Base-by-base conservation (phyloP, 2,329 filamentous ascomycete species). In the Epichloe glyceriae region DNA sequence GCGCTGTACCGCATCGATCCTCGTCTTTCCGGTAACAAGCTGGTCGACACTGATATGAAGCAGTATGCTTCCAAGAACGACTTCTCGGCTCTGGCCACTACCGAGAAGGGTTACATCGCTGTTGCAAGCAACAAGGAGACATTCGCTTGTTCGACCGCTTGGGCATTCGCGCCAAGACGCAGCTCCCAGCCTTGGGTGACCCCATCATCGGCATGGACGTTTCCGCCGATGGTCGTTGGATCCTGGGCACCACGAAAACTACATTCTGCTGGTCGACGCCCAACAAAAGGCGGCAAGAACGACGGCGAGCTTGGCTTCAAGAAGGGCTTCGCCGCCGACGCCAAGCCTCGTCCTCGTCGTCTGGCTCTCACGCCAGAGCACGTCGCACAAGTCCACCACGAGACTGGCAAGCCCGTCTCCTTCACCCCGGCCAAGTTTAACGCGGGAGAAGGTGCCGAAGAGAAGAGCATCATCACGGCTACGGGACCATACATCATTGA, bases 291-390 rank as follows among this genome's bases (percentile, higher is more conserved):
- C 1, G 93, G 93, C 65, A 97, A 96, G 75, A 95, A 97, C 57
- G 88, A 93, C 63, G 93, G 93, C 63, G 95, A 95, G 69, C 83
- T 98, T n/a, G 93, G 93, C 2, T 98, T 98, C 63, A 90, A 98
- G 69, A 90, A 86, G 65, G 75, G 88, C 0, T 98, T 98, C 61
- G 83, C 86, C 3, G 94, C 95, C 57, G 90, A 96, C 64, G 79
- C 83, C 19, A 98, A 98, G 68, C 93, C 93, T 2, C 88, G 95
- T 61, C 93, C 93, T 37, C 85, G 88, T 50, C 88, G 93, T 58
- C 80, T 98, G 11, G 88, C 85, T 12, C 77, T 98, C 38, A 90
- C 86, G 6, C 93, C 93, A 0, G 83, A 87, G 53, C 93, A 98
- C 65, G 88, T 97, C 30, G 93, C 93, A 0, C 93, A 98, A 64